phyloP scores from a whole-genome alignment of 148 eudicot genomes.

The Rheum nobile region DNA sequence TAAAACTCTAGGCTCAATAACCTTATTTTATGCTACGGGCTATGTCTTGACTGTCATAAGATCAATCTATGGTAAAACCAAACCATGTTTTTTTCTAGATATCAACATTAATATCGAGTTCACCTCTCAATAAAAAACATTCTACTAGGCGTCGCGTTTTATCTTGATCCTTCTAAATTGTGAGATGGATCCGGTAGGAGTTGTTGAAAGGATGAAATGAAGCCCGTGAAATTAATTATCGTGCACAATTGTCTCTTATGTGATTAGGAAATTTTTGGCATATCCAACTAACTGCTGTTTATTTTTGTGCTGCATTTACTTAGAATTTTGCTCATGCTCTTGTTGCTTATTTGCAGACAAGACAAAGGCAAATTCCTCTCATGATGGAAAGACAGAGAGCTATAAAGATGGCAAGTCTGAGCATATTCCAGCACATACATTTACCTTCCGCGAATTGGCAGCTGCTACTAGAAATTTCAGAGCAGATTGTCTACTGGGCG shows the following conservation, averaged over 20 bases:
- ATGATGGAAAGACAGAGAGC: slow-evolving; percentile 30
- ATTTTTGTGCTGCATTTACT: neutral
- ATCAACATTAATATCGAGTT: neutral
- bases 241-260: no score
- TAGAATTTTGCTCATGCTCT: neutral
- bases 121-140: no score
- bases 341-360: slow-evolving; percentile 23
- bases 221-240: no score
- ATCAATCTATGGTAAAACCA: neutral
- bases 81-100: neutral
- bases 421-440: slow-evolving; percentile 45
- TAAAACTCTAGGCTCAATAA: neutral
- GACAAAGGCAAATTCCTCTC: slow-evolving; percentile 23
- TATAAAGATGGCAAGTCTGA: slow-evolving; percentile 36
- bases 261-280: neutral
- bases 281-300: neutral
- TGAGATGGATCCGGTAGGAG: no score
- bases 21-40: neutral
- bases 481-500: slow-evolving; percentile 45
- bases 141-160: no score
- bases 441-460: slow-evolving; percentile 54
- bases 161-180: no score
- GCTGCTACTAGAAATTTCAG: slow-evolving; percentile 48
- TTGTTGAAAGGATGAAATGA: no score
- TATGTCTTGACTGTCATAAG: neutral